phyloP scores from a whole-genome alignment of 2,329 filamentous ascomycete genomes.

The Helminthosporium solani region DNA sequence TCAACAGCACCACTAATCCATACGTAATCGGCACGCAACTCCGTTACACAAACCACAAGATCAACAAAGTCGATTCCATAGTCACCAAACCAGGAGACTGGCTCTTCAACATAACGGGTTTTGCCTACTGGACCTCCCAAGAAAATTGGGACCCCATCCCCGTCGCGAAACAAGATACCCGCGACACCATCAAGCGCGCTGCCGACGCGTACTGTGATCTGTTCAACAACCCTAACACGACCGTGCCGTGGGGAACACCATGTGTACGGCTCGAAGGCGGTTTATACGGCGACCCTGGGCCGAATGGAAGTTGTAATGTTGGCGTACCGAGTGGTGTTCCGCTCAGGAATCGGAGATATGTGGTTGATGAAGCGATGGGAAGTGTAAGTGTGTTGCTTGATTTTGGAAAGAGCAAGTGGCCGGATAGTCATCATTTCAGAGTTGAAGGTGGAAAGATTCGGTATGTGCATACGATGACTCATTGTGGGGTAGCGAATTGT shows the following conservation, averaged over 20 bases:
- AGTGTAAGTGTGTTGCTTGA: conserved; percentile 25
- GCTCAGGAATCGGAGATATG: conserved; percentile 24
- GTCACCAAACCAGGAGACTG: conserved; percentile 29
- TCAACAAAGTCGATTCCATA: conserved; percentile 25
- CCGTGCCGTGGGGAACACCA: conserved; percentile 27
- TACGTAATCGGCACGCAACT: conserved; percentile 31
- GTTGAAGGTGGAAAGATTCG: conserved; percentile 21
- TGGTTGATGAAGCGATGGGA: conserved; percentile 26
- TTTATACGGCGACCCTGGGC: conserved; percentile 23
- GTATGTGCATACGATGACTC: conserved; percentile 32
- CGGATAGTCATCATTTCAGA: conserved; percentile 31
- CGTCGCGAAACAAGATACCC: conserved; percentile 10
- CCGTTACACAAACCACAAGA: conserved; percentile 24
- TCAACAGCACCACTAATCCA: conserved; percentile 19
- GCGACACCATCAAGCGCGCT: conserved; percentile 17
- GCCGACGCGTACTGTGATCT: conserved; percentile 24
- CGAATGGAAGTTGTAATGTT: conserved; percentile 21
- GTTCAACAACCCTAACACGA: conserved; percentile 17
- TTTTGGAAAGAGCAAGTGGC: conserved; percentile 24
- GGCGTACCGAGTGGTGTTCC: conserved; percentile 26
- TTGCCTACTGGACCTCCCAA: conserved; percentile 13
- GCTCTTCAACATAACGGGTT: conserved; percentile 27
- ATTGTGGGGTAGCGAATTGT: conserved; percentile 26
- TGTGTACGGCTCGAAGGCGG: conserved; percentile 30
- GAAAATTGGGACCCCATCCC: conserved; percentile 22